Percentiles rank a stretch among this genome's conserved stretches.
Evolutionary conservation across 2,329 filamentous ascomycete species (phyloP).

Genomic region (Diaporthe vexans): DNA sequence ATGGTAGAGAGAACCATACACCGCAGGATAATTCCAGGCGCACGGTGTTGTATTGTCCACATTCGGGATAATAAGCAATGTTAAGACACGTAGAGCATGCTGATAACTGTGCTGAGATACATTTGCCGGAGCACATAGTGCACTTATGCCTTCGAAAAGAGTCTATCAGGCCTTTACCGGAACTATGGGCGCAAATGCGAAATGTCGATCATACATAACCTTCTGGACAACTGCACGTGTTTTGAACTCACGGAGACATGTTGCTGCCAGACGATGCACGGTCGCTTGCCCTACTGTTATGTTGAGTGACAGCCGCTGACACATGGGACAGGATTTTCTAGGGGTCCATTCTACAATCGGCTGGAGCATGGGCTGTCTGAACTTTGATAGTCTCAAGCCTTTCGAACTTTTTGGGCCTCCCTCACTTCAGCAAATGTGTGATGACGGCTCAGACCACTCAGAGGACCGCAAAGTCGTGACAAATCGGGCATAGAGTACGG

Average conservation of each 20-base stretch:
- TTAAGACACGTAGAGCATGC: no score
- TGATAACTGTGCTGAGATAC: background rate
- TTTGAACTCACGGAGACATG: background rate
- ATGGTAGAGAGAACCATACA: background rate
- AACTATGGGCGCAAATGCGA: background rate
- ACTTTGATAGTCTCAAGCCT: background rate
- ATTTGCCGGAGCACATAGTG: background rate
- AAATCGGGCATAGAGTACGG: no score
- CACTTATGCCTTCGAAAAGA: background rate
- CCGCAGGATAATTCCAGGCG: background rate
- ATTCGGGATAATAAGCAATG: background rate
- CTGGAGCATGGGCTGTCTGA: background rate
- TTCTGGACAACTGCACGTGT: background rate
- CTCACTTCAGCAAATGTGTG: background rate
- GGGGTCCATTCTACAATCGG: background rate
- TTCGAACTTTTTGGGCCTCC: background rate
- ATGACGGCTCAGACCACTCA: background rate
- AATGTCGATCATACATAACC: background rate
- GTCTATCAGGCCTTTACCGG: background rate
- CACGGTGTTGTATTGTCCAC: no score
- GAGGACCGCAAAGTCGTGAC: background rate
- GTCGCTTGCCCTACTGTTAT: background rate
- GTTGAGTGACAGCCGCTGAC: background rate
- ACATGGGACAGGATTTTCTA: background rate
- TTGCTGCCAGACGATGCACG: background rate